Base-by-base conservation (phyloP, 345 rosid species). In the Gossypium sturtianum region DNA sequence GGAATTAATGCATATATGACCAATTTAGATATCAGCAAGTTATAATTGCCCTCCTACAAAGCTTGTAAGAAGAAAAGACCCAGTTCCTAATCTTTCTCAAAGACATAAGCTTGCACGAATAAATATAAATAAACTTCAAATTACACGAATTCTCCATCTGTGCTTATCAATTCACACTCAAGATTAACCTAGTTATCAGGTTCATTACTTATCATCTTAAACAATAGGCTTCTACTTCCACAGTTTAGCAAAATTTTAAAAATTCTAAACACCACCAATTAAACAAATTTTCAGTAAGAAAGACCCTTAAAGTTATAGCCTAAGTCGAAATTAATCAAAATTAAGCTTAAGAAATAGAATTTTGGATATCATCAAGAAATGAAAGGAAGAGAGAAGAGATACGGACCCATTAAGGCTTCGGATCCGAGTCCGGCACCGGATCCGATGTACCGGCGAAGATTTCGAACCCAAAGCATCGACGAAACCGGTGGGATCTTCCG, bases 401-500 rank as follows among this genome's bases (percentile, higher is more conserved):
- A 70, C 88, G 29, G 67, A 95, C 99, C 99, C 99, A 95, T 93
- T 27, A 95, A 82, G 29, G 98, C 98, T 86, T 95, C 99, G 67
- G 99, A 95, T 84, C 99, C 98, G 58, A 95, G 97, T 4, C 99
- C 97, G 17, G 97, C 87, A 16, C 99, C 98, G 79, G 98, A 91
- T 80, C 99, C 98, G 72, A 95, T 91, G 60, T 78, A 95, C 16
- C 97, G 90, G 9, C 97, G 90, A 80, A 95, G 91, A 74, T 93
- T 95, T 17, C 99, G 88, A 48, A 89, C 99, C 98, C 99, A 95
- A 34, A 78, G 89, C 99, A 95, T 95, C 38, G 99, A 89, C 25
- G 98, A 86, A 48, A 94, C 90, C 34, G 98, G 93, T 7, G 98
- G 97, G 83, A 94, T 89, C 97, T 88, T 92, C 83, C 96, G 86